Evolutionary conservation across 1,139 yeast genomes (phyloP).

Genomic region (Starmera stellimalicola): DNA sequence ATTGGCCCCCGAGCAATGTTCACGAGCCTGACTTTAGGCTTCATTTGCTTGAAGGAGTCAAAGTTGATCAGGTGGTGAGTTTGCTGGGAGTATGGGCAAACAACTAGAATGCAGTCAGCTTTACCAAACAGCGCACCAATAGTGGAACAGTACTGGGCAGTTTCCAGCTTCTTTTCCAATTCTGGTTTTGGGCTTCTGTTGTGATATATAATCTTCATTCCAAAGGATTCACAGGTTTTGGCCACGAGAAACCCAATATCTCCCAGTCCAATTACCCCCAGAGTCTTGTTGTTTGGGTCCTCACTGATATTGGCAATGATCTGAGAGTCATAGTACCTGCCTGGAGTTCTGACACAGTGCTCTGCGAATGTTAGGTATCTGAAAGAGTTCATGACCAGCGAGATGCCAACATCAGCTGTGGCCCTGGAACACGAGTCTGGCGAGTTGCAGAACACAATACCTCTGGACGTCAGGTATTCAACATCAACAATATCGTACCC

Average conservation of each 20-base stretch:
- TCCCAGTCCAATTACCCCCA: constrained; percentile 31
- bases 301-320: constrained; percentile 20
- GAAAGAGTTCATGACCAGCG: constrained; percentile 22
- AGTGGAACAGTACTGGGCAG: constrained; percentile 18
- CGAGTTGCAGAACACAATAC: constrained; percentile 27
- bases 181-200: constrained; percentile 21
- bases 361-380: constrained; percentile 26
- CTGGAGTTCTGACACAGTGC: constrained; percentile 24
- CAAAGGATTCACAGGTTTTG: constrained; percentile 24
- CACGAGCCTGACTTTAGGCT: constrained; percentile 25
- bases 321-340: constrained; percentile 23
- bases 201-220: constrained; percentile 28
- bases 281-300: constrained; percentile 26
- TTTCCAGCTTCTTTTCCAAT: constrained; percentile 18
- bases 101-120: constrained; percentile 27
- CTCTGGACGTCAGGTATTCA: constrained; percentile 23
- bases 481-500: constrained; percentile 32
- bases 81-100: constrained; percentile 26
- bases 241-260: constrained; percentile 29
- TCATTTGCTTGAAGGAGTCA: constrained; percentile 26
- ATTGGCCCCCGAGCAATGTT: constrained; percentile 33
- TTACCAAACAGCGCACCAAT: constrained; percentile 23
- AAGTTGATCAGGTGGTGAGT: constrained; percentile 23
- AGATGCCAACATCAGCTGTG: constrained; percentile 28
- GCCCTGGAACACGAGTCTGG: constrained; percentile 29